Evolutionary conservation across 2,329 filamentous ascomycete species (phyloP).

Genomic region (Aaosphaeria pasadenensis): DNA sequence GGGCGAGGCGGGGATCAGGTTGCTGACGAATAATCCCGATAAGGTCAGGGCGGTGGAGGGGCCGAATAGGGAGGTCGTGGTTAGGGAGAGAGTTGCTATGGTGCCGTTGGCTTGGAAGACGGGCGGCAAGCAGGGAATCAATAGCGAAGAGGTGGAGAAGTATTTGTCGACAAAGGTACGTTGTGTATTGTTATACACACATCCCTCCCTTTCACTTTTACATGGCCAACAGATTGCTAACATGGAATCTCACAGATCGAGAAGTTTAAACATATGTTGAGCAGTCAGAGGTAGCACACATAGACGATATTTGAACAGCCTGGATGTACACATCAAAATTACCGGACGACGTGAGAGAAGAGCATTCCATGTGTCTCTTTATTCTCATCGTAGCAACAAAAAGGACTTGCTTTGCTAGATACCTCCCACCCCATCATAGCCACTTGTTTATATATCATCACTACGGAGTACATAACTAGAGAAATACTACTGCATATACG

Average conservation of each 20-base stretch:
- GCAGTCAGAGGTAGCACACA: slow-evolving; percentile 17
- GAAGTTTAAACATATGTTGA: slow-evolving; percentile 53
- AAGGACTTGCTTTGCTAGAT: too few species aligned
- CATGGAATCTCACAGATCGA: slow-evolving; percentile 39
- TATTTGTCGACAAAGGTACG: slow-evolving; percentile 92
- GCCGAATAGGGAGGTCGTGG: slow-evolving; percentile 79
- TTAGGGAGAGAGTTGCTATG: slow-evolving; percentile 91
- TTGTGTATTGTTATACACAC: slow-evolving; percentile 4
- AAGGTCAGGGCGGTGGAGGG: slow-evolving; percentile 95
- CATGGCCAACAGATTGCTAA: not conserved
- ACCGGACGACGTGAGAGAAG: too few species aligned
- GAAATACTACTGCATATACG: too few species aligned
- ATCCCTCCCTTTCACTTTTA: not conserved
- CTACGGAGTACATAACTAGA: too few species aligned
- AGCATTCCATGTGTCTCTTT: too few species aligned
- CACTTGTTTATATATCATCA: too few species aligned
- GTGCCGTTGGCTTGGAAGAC: slow-evolving; percentile 88
- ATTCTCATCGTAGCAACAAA: too few species aligned
- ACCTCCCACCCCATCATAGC: too few species aligned
- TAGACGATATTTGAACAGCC: too few species aligned
- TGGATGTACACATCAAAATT: too few species aligned
- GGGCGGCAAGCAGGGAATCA: slow-evolving; percentile 74
- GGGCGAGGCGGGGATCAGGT: slow-evolving; percentile 66
- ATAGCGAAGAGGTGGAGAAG: slow-evolving; percentile 84
- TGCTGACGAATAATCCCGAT: slow-evolving; percentile 96